These are phyloP conservation scores for Backusella psychrophila DNA, from an alignment of 192 early-diverging fungal genomes.

Conservation along the genomic window DNA sequence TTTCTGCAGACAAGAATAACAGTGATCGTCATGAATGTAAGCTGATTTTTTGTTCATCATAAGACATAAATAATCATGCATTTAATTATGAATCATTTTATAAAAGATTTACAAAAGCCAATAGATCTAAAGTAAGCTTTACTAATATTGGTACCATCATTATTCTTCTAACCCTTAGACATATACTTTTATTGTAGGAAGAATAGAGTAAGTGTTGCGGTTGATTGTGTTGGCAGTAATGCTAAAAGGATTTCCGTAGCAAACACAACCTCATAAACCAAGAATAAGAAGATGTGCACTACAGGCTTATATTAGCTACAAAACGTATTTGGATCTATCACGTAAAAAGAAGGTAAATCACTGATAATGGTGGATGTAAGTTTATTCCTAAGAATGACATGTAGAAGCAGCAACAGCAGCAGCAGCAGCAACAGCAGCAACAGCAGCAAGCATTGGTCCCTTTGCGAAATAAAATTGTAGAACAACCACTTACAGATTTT, in stretches of 20 bases:
- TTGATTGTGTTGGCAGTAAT: not conserved
- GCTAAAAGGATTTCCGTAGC: not conserved
- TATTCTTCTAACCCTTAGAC: not conserved
- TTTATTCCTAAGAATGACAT: not conserved
- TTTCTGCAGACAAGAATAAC: not conserved
- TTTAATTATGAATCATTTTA: not conserved
- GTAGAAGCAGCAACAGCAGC: not conserved
- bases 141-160: not conserved
- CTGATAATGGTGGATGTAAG: not conserved
- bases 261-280: constrained; percentile 18
- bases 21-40: not conserved
- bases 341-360: constrained; percentile 8
- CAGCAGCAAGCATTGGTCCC: not conserved
- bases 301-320: constrained; percentile 33
- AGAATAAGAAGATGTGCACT: constrained; percentile 18
- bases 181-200: not conserved
- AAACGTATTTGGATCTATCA: constrained; percentile 21
- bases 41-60: not conserved
- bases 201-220: not conserved
- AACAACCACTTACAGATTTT: constrained; percentile 8
- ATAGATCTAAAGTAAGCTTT: not conserved
- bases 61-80: not conserved
- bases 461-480: not conserved
- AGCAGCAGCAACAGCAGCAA: too few relatives aligned
- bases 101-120: not conserved